Percentiles rank a stretch among this genome's conserved stretches.
phyloP scores from a whole-genome alignment of 2,329 filamentous ascomycete genomes.

The Exophiala spinifera region DNA sequence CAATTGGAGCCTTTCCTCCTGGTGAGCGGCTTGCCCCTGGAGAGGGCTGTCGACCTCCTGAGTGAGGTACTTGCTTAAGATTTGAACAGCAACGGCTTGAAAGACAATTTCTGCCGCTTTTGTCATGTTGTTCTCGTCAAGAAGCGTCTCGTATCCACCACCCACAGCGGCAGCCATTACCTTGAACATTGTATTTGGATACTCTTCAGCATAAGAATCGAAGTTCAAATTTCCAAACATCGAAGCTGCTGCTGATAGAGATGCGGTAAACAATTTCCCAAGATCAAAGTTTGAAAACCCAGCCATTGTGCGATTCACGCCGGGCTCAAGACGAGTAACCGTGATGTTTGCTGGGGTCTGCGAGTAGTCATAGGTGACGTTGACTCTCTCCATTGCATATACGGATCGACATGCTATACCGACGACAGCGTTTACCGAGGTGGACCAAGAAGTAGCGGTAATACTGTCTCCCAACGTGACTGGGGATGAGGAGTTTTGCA shows the following conservation, averaged over 20 bases:
- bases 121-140: constrained; percentile 7
- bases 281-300: not conserved
- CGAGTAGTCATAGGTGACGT: constrained; percentile 3
- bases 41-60: not conserved
- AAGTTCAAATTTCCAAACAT: constrained; percentile 20
- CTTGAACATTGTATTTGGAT: constrained; percentile 21
- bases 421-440: not conserved
- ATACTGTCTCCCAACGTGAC: not conserved
- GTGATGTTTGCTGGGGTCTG: not conserved
- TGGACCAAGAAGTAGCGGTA: constrained; percentile 2
- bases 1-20: constrained; percentile 8
- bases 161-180: constrained; percentile 13
- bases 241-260: not conserved
- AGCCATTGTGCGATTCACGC: not conserved
- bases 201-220: constrained; percentile 9
- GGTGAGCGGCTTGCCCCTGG: not conserved
- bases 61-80: constrained; percentile 7
- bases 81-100: constrained; percentile 16
- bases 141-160: constrained; percentile 18
- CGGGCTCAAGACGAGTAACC: not conserved
- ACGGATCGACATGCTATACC: constrained; percentile 1
- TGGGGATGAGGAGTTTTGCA: not conserved
- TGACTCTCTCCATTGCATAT: not conserved
- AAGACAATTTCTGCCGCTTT: constrained; percentile 9
- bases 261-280: not conserved